Base-by-base conservation (phyloP, 2,329 filamentous ascomycete genomes). In the Westerdykella aurantiaca region DNA sequence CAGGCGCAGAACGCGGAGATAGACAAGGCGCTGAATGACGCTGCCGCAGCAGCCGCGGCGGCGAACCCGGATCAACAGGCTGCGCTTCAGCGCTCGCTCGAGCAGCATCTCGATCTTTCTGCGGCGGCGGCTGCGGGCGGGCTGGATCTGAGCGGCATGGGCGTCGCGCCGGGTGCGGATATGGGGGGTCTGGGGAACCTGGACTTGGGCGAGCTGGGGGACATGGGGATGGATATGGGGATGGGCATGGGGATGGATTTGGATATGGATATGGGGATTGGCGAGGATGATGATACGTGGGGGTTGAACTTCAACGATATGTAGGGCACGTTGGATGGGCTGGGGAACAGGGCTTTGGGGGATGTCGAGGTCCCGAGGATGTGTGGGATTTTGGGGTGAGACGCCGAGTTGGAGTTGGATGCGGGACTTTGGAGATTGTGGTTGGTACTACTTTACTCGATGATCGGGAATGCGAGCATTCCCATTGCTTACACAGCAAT, bases 231-330 rank as follows among this genome's bases (percentile, higher is more conserved):
- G 35, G 35, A 33, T 35, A 43, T 37, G 18, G 37, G 39, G 42
- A 31, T 23, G 34, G 38, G 18, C 18, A 25, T 37, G 34, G 38
- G 18, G 29, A 25, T 37, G 45, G 33, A 35, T 12, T 14, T 35
- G 22, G 43, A 39, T 41, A 41, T 63, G 58, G 56, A 54, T 21
- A 56, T 60, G 56, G 51, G 51, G 5, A 56, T 62, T 47, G 18
- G 18, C 18, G 57, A 54, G 13, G 59, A 58, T 23, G 61, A 53
- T 45, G 55, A 63, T 43, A 59, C 61, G 48, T 72, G 70, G 49
- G 72, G 67, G 1, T 51, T 75, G 48, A 66, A 72, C 42, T 69
- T 72, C 60, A 56, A 61, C 38, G 60, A 62, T 43, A 66, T 67
- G 62, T 64, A 59, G 53, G 34, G 6, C 7, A n/a, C 13, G 14